Evolutionary conservation across 768 basidiomycete genomes (phyloP).

Genomic region (Lactarius trivialis): DNA sequence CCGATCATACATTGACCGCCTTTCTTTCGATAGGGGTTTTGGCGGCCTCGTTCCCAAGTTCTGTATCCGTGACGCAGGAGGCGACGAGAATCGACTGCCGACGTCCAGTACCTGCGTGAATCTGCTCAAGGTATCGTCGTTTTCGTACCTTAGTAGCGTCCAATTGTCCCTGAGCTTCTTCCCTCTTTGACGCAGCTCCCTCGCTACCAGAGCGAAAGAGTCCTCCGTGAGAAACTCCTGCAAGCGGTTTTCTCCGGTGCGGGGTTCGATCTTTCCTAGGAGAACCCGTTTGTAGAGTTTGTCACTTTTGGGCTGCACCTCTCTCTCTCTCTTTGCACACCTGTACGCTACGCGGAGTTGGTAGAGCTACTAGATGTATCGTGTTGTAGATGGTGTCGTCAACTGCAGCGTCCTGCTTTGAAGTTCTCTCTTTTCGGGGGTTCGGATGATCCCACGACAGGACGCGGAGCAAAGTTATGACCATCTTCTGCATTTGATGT

Average conservation of each 20-base stretch:
- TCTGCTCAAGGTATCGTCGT: conserved; percentile 61
- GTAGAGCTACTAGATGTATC: too few species aligned
- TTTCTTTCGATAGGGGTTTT: conserved; percentile 52
- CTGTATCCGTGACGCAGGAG: conserved; percentile 75
- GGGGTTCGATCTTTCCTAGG: conserved; percentile 85
- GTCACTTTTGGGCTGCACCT: background rate
- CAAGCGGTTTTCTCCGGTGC: conserved; percentile 84
- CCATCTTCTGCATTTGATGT: too few species aligned
- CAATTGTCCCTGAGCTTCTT: too few species aligned
- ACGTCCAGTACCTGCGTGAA: conserved; percentile 89
- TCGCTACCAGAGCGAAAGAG: conserved; percentile 53
- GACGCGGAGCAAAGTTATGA: too few species aligned
- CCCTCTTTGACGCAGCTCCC: conserved; percentile 69
- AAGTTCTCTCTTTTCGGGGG: too few species aligned
- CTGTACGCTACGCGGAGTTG: too few species aligned
- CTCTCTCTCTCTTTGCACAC: too few species aligned
- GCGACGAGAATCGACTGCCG: conserved; percentile 63
- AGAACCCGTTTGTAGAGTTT: too few species aligned
- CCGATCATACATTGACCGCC: background rate
- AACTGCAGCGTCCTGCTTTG: too few species aligned
- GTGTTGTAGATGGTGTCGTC: too few species aligned
- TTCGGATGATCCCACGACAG: too few species aligned
- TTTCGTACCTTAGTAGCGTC: too few species aligned
- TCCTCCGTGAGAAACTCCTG: conserved; percentile 67
- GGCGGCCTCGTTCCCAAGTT: conserved; percentile 84